Evolutionary conservation across 2,329 filamentous ascomycete species (phyloP).

Genomic region (Fusarium succisae): DNA sequence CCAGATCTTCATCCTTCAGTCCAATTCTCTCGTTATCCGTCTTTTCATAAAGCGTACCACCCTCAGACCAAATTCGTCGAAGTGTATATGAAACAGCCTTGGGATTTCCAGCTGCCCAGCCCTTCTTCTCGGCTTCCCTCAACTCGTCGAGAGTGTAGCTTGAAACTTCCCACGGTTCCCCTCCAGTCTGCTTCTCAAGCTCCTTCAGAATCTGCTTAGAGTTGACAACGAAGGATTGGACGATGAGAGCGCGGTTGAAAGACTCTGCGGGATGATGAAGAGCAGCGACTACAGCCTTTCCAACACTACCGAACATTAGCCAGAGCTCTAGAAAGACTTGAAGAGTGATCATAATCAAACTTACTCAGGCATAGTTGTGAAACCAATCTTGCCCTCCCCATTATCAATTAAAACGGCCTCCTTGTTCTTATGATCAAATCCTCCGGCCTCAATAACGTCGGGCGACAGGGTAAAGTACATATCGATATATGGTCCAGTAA

Average conservation of each 20-base stretch:
- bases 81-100: constrained; percentile 67
- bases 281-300: constrained; percentile 70
- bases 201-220: constrained; percentile 70
- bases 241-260: constrained; percentile 67
- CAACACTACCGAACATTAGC: constrained; percentile 60
- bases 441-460: constrained; percentile 52
- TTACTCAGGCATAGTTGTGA: constrained; percentile 78
- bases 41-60: constrained; percentile 74
- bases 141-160: constrained; percentile 59
- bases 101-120: constrained; percentile 64
- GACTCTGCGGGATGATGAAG: constrained; percentile 65
- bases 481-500: constrained; percentile 75
- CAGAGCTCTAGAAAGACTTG: neutral
- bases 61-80: constrained; percentile 76
- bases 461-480: constrained; percentile 62
- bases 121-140: constrained; percentile 64
- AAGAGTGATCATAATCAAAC: constrained; percentile 39
- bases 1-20: constrained; percentile 57
- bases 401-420: constrained; percentile 70
- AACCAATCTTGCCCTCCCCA: constrained; percentile 69
- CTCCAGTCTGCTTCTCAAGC: constrained; percentile 72
- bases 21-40: constrained; percentile 72
- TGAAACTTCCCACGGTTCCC: constrained; percentile 53
- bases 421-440: constrained; percentile 66
- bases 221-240: constrained; percentile 77